These are phyloP conservation scores for Conoideocrella luteorostrata DNA, from an alignment of 2,329 filamentous ascomycete genomes.

Conservation along the genomic window DNA sequence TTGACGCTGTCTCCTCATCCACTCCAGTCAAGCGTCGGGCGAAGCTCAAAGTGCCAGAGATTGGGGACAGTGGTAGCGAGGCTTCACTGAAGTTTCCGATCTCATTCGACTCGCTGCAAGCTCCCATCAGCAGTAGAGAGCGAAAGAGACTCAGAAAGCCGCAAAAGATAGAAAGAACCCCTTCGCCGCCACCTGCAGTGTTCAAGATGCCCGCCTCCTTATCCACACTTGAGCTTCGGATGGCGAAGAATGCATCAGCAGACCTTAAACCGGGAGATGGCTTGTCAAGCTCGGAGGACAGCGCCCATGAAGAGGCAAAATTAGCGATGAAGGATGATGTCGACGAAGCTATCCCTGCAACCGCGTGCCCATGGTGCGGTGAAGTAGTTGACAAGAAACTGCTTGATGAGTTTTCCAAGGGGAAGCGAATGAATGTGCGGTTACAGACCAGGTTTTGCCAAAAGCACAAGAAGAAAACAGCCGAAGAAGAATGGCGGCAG, in stretches of 20 bases:
- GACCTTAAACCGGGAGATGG: background rate
- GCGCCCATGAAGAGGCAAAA: background rate
- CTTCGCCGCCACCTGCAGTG: conserved; percentile 13
- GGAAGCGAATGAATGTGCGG: conserved; percentile 45
- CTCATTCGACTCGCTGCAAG: conserved; percentile 1
- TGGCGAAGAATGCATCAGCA: background rate
- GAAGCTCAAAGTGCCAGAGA: conserved; percentile 5
- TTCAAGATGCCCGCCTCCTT: conserved; percentile 16
- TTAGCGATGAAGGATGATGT: conserved; percentile 6
- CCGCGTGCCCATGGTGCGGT: conserved; percentile 62
- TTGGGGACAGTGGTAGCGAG: background rate
- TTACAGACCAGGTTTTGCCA: conserved; percentile 59
- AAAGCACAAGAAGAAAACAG: conserved; percentile 52
- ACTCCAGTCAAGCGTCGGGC: background rate
- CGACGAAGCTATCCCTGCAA: conserved; percentile 7
- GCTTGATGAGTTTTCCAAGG: conserved; percentile 46
- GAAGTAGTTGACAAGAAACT: conserved; percentile 47
- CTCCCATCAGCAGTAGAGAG: background rate
- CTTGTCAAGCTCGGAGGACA: conserved; percentile 6
- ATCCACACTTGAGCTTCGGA: conserved; percentile 8
- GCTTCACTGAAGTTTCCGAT: background rate
- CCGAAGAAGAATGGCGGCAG: conserved; percentile 38
- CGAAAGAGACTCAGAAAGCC: background rate
- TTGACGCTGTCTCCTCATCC: background rate
- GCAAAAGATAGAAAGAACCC: conserved; percentile 1